Base-by-base conservation (phyloP, 805 yeast species). In the Yarrowia divulgata region DNA sequence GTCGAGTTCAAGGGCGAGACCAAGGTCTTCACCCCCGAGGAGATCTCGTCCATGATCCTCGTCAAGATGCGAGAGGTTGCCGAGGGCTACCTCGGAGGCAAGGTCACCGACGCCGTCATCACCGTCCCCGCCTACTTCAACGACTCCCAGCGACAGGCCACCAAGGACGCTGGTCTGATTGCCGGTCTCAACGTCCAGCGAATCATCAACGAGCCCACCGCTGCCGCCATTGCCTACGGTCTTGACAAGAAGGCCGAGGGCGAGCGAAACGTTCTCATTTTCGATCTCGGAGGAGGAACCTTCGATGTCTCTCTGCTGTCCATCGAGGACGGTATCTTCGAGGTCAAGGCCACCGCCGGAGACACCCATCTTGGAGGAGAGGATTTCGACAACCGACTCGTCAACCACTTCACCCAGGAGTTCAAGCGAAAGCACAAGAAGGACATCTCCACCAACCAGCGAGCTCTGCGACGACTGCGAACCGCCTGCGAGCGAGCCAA, bases 161-260 rank as follows among this genome's bases (percentile, higher is more conserved):
- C 98, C 77, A 93, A 93, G 85, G 97, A 93, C 81, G 97, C 98
- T 71, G 98, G 97, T 85, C 84, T 90, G 74, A 93, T 93, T 86
- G 96, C 97, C 70, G 98, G 98, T 78, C 85, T 93, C 80, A 93
- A 93, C 81, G 97, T 93, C 72, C 85, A 91, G 81, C 89, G 98
- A 84, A 93, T 93, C 80, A 93, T 93, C 77, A 93, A 93, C 83
- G 98, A 93, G 85, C 97, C 98, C 76, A 92, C 98, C 75, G 98
- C 98, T 73, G 98, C 98, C 78, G 98, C 98, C 76, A 92, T 93
- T 85, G 98, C 98, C 80, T 93, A 93, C 88, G 98, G 98, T 87
- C 87, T 93, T 77, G 83, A 81, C 77, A 81, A 80, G 79, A 79
- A 80, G 80, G 85, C 89, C 73, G 88, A 87, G 72, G 86, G 85